phyloP scores from a whole-genome alignment of 176 grass and related monocot genomes.

The Poa pratensis region DNA sequence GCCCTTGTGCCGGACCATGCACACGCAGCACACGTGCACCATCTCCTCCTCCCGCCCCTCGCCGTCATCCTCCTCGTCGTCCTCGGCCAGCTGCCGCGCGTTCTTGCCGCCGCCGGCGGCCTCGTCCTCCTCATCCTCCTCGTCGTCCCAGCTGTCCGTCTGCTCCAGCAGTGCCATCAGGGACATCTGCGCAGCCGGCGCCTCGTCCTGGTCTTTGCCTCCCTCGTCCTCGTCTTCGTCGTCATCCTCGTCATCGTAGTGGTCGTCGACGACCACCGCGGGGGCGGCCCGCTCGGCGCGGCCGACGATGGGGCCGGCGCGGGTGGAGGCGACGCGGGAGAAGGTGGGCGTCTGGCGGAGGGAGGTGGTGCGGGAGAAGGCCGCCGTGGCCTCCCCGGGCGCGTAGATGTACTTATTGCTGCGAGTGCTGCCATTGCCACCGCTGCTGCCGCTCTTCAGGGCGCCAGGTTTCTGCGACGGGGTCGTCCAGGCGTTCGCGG shows the following conservation, averaged over 20 bases:
- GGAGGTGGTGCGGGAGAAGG: conserved; percentile 51
- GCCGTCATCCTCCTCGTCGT: conserved; percentile 38
- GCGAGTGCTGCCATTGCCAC: not conserved
- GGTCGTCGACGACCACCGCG: not conserved
- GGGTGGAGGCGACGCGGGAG: conserved; percentile 42
- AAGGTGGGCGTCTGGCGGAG: conserved; percentile 38
- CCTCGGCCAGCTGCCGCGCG: not conserved
- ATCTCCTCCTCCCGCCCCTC: conserved; percentile 45
- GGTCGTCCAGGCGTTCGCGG: conserved; percentile 37
- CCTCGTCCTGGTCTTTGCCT: not conserved
- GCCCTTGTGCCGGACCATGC: conserved; percentile 84
- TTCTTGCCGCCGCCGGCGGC: conserved; percentile 26
- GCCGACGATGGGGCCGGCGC: not conserved
- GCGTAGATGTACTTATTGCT: conserved; percentile 54
- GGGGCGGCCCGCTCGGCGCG: not conserved
- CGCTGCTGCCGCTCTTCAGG: not conserved
- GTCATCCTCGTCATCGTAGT: not conserved
- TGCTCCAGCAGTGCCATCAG: conserved; percentile 81
- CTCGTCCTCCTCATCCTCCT: not conserved
- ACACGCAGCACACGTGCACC: conserved; percentile 77
- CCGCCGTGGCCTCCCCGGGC: conserved; percentile 39
- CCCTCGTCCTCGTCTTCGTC: not conserved
- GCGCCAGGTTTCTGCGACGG: not conserved
- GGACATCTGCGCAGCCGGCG: conserved; percentile 49
- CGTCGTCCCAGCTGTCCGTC: conserved; percentile 63